Evolutionary conservation across 495 filamentous ascomycete genomes (phyloP), one percentile per base, ranked within the genome.

Genomic region (Lasiosphaeria hispida): DNA sequence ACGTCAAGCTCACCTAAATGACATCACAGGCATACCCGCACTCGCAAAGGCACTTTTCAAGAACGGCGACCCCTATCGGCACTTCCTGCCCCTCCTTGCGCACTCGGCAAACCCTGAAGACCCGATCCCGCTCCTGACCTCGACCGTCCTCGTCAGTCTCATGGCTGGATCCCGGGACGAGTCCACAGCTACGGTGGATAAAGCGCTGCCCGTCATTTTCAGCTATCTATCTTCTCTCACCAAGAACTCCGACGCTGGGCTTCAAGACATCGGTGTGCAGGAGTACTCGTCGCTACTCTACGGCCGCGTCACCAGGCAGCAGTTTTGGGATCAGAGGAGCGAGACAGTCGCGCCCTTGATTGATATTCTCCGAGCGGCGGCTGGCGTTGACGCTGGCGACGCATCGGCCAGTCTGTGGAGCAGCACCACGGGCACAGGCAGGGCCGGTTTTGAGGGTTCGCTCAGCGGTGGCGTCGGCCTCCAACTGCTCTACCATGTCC

Each of bases 261-360:
- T 96, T 17, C 94, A 97, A 71, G 95, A 99, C 65, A 96, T 97
- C 70, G 93, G 91, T 5, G 91, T 97, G 9, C 87, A 92, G 69
- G 84, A 90, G 69, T 94, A 95, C 73, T 96, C 95, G 35, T 82
- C 88, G 3, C 77, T 97, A n/a, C 75, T 97, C 15, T 85, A 91
- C 47, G 90, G 83, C 23, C 82, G 77, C 53, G 84, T 81, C 51
- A 81, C 91, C n/a, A 80, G 94, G 50, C 80, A 85, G 59, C 77
- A 91, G 10, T 97, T 97, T 72, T 99, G 95, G 95, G 79, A 84
- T 15, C 85, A 94, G 64, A 78, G 90, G 56, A 84, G 85, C 68
- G 87, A 96, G 69, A 96, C 92, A 0, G 77, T 97, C 14, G 79
- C 75, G 17, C 92, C 95, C 1, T 75, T 97, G 57, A 76, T 97